phyloP scores from a whole-genome alignment of 2,329 filamentous ascomycete genomes.

The Catunica adiposa region DNA sequence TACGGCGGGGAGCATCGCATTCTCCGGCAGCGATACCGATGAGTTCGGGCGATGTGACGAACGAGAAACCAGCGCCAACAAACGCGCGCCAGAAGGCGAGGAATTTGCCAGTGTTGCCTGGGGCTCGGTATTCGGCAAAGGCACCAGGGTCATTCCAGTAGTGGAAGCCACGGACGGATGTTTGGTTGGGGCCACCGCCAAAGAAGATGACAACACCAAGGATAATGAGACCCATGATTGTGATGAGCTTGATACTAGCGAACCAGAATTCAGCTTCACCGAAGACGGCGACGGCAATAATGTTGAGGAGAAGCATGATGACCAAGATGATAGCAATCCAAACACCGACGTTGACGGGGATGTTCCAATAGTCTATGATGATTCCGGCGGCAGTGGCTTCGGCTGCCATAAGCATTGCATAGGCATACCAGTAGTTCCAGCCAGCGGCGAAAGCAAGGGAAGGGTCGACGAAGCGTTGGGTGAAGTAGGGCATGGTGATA shows the following conservation, averaged over 20 bases:
- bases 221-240: constrained; percentile 41
- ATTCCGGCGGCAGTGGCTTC: constrained; percentile 42
- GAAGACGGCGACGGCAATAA: constrained; percentile 39
- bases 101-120: constrained; percentile 35
- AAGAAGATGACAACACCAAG: constrained; percentile 39
- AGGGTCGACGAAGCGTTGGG: constrained; percentile 37
- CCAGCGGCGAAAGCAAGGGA: constrained; percentile 40
- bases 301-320: constrained; percentile 38
- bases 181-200: constrained; percentile 35
- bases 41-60: constrained; percentile 46
- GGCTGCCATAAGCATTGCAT: constrained; percentile 39
- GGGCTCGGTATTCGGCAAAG: constrained; percentile 31
- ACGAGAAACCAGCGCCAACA: constrained; percentile 42
- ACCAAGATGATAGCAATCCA: constrained; percentile 43
- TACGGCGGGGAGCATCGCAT: constrained; percentile 44
- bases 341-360: constrained; percentile 33
- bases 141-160: constrained; percentile 26
- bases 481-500: constrained; percentile 40
- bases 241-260: constrained; percentile 42
- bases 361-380: constrained; percentile 44
- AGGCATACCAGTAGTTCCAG: constrained; percentile 48
- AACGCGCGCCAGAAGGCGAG: constrained; percentile 42
- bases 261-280: constrained; percentile 48
- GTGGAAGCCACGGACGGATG: constrained; percentile 29
- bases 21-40: constrained; percentile 48